Percentiles rank a stretch among this genome's conserved stretches.
Evolutionary conservation across 345 rosid genomes (phyloP).

Genomic region (Arabis alpina): DNA sequence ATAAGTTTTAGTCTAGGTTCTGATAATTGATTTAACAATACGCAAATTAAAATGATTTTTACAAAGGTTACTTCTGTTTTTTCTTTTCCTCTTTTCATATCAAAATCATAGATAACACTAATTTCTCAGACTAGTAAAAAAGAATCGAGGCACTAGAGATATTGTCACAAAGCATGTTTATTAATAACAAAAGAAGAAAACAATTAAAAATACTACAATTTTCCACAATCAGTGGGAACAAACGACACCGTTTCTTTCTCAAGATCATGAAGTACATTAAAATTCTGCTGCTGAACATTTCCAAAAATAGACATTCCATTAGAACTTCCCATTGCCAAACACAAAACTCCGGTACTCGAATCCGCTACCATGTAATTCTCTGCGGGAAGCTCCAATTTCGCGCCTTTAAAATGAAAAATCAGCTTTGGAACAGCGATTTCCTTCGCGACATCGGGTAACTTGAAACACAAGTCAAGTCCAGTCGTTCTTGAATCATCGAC

Average conservation of each 20-base stretch:
- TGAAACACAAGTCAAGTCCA: constrained; percentile 89
- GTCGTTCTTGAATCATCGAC: constrained; percentile 58
- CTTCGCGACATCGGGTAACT: constrained; percentile 46
- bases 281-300: constrained; percentile 88
- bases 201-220: constrained; percentile 45
- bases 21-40: not conserved
- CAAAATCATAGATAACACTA: not conserved
- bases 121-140: not conserved
- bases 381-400: constrained; percentile 75
- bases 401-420: constrained; percentile 72
- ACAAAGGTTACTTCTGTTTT: not conserved
- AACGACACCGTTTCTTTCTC: constrained; percentile 69
- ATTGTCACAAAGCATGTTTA: constrained; percentile 8
- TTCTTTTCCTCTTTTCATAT: not conserved
- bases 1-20: not conserved
- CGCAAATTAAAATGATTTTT: not conserved
- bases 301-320: constrained; percentile 90
- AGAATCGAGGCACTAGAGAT: not conserved
- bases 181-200: constrained; percentile 18
- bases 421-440: constrained; percentile 66
- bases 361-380: constrained; percentile 87
- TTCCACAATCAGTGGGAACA: constrained; percentile 64
- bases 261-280: constrained; percentile 75
- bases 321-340: constrained; percentile 91
- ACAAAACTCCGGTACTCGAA: constrained; percentile 56